Conservation (phyloP, 305 asterid species). For the Fraxinus sp. region DNA sequence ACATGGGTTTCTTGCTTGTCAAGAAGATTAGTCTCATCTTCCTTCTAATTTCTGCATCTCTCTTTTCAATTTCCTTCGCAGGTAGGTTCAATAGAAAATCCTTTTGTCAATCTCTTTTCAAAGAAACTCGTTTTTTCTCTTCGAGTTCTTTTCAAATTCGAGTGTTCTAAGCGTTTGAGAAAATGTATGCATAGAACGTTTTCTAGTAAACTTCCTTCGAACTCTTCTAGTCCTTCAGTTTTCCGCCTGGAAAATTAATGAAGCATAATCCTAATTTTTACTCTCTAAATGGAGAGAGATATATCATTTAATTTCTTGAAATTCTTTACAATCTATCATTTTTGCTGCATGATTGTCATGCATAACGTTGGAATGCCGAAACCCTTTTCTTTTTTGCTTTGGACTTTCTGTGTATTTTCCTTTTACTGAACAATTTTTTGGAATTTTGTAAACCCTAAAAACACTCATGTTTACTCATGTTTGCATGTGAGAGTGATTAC, state of each 20-base stretch:
- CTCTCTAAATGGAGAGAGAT: not conserved
- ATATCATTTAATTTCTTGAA: not conserved
- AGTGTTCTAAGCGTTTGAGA: not conserved
- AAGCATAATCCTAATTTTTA: not conserved
- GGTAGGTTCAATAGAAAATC: conserved; percentile 25
- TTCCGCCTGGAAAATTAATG: not conserved
- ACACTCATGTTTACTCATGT: not conserved
- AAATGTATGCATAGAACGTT: not conserved
- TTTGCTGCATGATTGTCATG: not conserved
- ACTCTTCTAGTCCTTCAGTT: not conserved
- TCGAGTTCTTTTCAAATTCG: not conserved
- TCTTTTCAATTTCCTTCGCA: conserved; percentile 41
- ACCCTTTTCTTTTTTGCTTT: not conserved
- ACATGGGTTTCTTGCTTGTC: conserved; percentile 34
- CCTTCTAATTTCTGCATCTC: conserved; percentile 40
- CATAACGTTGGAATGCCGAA: not conserved
- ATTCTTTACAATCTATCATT: not conserved
- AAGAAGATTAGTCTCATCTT: conserved; percentile 43
- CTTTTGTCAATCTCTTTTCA: not conserved
- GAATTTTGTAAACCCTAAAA: not conserved
- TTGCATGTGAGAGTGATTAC: not conserved
- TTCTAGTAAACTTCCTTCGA: not conserved
- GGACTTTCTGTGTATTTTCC: not conserved
- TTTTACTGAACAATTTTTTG: not conserved
- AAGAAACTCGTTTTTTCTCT: not conserved